Evolutionary conservation across 2,329 filamentous ascomycete species (phyloP), one percentile per base, ranked within the genome.

Genomic region (Claviceps sp.): DNA sequence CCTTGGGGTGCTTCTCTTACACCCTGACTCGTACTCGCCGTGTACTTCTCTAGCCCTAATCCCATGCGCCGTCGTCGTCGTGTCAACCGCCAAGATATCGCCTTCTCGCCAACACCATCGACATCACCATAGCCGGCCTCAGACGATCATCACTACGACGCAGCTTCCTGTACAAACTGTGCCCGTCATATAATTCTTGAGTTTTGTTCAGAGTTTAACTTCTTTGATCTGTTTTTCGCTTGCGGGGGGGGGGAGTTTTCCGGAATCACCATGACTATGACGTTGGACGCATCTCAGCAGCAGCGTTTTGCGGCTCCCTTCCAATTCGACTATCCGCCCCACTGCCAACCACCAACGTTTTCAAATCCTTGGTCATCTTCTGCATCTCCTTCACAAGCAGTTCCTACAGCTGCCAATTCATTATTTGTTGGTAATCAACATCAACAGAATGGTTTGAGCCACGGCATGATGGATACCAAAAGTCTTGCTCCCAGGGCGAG

Each of bases 361-460:
- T 89, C 85, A 62, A 93, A 96, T 68, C 89, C 89, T 43, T 96
- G 90, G 90, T 78, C 86, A 52, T 77, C 76, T 46, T 74, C 81
- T 36, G 67, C 74, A 11, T 66, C 74, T 22, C 61, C 71, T 36
- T 58, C 68, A 51, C 65, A 66, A 56, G 54, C 71, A 65, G 55
- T 71, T 74, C 57, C 75, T 66, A 61, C 73, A 64, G 54, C 76
- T 70, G 65, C 77, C 71, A 74, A 80, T 71, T 69, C 74, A 75
- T 70, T 90, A 76, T 78, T 83, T 75, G 63, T 75, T 65, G 74
- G 66, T 72, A 82, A 66, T 71, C 83, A 67, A 42, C 60, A 61
- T 14, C 61, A 58, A 42, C 57, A 9, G 9, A 34, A 58, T 14
- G 57, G 54, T 53, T 61, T 87, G 65, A 75, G 75, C 57, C 74